Base-by-base conservation (phyloP, 352 stramenopile genomes). In the Globisporangium acanthophoron region DNA sequence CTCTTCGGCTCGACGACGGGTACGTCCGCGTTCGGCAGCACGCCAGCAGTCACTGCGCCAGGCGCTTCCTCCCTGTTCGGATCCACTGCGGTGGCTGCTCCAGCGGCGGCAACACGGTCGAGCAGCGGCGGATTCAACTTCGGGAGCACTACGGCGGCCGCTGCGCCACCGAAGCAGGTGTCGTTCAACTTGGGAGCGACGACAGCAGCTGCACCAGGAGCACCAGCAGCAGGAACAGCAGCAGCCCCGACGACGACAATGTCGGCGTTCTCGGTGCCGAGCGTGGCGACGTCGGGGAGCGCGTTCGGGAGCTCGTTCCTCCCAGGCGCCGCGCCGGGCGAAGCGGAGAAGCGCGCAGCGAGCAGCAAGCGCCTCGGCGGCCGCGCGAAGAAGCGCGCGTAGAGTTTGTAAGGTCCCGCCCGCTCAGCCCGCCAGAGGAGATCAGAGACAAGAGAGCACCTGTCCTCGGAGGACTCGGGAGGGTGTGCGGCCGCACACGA, bases 271-370 rank as follows among this genome's bases (percentile, higher is more conserved):
- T 40, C 61, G 15, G 35, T 59, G 7, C 61, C 61, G 27, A 67
- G 48, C 11, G 55, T 67, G 16, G 54, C 59, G 52, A 64, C 71
- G 11, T 33, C 61, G 16, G 69, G 67, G 5, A 65, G 67, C 37
- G 71, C 71, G 16, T 90, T 92, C 65, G 72, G 79, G 18, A 54
- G 44, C 39, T 76, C 80, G 45, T 87, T 87, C 50, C 47, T 81
- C 40, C 65, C 76, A 5, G 55, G 51, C 13, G 45, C 20, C 29
- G 24, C n/a, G 3, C 37, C 52, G 24, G 35, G 43, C 11, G 54
- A 58, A 31, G 21, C 46, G 2, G 59, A 65, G 35, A 65, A 65
- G 52, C 52, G 51, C 54, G 33, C 46, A 8, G 48, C 60, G 21
- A 58, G 49, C 48, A 70, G 37, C 44, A 64, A 64, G 55, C 56